phyloP scores from a whole-genome alignment of 768 basidiomycete genomes.

The Leccinum rimulosum region DNA sequence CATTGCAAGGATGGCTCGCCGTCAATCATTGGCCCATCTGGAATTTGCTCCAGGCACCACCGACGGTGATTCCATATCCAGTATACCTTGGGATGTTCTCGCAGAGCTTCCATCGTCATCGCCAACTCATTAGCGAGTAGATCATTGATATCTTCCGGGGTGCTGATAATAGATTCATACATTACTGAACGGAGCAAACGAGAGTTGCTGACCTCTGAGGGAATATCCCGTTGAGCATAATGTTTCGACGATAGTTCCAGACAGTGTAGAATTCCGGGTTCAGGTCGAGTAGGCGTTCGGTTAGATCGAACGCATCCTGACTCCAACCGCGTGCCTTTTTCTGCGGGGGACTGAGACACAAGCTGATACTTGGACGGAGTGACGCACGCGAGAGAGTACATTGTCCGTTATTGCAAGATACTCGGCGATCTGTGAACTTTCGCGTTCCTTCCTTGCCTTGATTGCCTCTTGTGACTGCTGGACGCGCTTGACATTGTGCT shows the following conservation, averaged over 20 bases:
- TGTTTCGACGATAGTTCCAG: constrained; percentile 91
- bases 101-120: constrained; percentile 78
- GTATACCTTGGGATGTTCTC: constrained; percentile 90
- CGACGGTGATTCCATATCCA: constrained; percentile 98
- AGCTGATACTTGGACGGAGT: not conserved
- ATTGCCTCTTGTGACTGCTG: constrained; percentile 55
- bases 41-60: constrained; percentile 91
- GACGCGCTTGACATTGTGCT: constrained; percentile 74
- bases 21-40: constrained; percentile 58
- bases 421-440: constrained; percentile 71
- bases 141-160: constrained; percentile 57
- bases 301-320: constrained; percentile 71
- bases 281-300: constrained; percentile 69
- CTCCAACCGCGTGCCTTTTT: constrained; percentile 69
- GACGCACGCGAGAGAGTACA: constrained; percentile 61
- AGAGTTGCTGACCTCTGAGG: constrained; percentile 48
- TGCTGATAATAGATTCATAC: constrained; percentile 39
- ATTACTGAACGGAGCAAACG: not conserved
- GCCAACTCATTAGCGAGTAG: constrained; percentile 70
- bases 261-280: constrained; percentile 97
- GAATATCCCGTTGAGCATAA: constrained; percentile 72
- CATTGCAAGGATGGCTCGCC: constrained; percentile 54
- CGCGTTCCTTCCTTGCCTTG: constrained; percentile 67
- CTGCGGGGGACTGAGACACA: constrained; percentile 39
- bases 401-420: constrained; percentile 66